Conservation (phyloP, 352 stramenopile genomes). For the Globisporangium perplexum region DNA sequence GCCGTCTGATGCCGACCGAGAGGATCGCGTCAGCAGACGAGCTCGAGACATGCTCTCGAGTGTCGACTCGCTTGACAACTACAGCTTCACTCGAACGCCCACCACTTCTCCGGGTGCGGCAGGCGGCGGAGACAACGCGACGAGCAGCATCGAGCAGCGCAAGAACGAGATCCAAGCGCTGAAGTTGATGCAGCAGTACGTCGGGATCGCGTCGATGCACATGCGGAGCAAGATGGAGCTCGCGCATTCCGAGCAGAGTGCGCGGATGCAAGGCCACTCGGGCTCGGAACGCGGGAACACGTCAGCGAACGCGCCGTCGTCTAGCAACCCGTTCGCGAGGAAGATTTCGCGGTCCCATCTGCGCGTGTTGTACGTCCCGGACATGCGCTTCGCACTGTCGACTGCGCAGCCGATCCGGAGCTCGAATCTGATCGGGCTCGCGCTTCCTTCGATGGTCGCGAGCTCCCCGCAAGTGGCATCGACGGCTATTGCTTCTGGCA, state of each 20-base stretch:
- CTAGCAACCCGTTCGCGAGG: constrained; percentile 39
- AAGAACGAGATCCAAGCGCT: constrained; percentile 77
- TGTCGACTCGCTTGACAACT: constrained; percentile 63
- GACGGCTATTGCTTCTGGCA: constrained; percentile 4
- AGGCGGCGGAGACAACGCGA: background rate
- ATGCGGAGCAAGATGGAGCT: constrained; percentile 88
- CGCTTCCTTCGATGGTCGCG: constrained; percentile 15
- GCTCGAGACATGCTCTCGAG: constrained; percentile 53
- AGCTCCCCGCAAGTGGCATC: constrained; percentile 8
- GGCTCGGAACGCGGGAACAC: constrained; percentile 28
- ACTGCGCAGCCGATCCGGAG: constrained; percentile 42
- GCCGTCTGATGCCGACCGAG: constrained; percentile 23
- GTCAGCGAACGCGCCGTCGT: constrained; percentile 18
- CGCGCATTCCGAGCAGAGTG: constrained; percentile 71
- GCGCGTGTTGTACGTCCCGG: constrained; percentile 51
- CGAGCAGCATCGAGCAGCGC: constrained; percentile 51
- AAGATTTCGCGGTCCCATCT: constrained; percentile 57
- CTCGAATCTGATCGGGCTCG: constrained; percentile 25
- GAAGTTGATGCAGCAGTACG: constrained; percentile 86
- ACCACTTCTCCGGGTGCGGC: constrained; percentile 3
- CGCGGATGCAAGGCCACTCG: constrained; percentile 47
- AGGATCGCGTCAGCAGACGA: constrained; percentile 16
- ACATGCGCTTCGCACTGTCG: constrained; percentile 60
- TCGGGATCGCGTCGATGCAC: constrained; percentile 83
- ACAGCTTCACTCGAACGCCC: constrained; percentile 22